Base-by-base conservation (phyloP, 1,139 yeast species). In the Diutina mesorugosa region DNA sequence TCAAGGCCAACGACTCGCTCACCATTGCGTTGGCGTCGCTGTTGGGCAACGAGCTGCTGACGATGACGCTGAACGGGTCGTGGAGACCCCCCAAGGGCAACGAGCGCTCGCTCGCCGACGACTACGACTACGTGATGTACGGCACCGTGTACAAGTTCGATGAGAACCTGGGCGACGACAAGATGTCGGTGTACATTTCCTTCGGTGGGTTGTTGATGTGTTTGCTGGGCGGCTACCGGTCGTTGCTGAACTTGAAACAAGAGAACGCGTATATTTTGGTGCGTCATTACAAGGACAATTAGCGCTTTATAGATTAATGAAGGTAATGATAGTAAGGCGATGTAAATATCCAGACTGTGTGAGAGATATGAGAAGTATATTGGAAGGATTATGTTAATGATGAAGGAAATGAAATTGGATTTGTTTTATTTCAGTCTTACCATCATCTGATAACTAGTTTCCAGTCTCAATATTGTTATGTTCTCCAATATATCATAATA, bases 71-170 rank as follows among this genome's bases (percentile, higher is more conserved):
- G 54, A 82, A 83, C 61, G 85, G 89, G 46, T 84, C 90, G 18
- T 93, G 98, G 98, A 85, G 97, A 74, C 91, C 93, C 3, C 95
- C 97, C 51, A 87, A 81, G 69, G 79, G 87, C 14, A 88, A 85
- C 59, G 97, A 90, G 63, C 80, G 86, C 65, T 82, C 95, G 1
- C 78, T 93, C 66, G 97, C 97, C 59, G 98, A 93, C 68, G 98
- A 93, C 67, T 93, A 90, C 72, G 99, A 95, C 69, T 95, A 95
- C 66, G 98, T 93, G 64, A 93, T 93, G 98, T 86, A 91, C 70
- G 99, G 99, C 59, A 91, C 97, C 16, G 96, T 95, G 55, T 95
- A 95, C 77, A 90, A 93, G 70, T 93, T 95, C 67, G 97, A 93
- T 69, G 99, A 93, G 72, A 84, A 86, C 61, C 74, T 80, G 52